A percentile compares a stretch with the other conserved stretches of the same genome.
Evolutionary conservation across 2,329 filamentous ascomycete species (phyloP).

Genomic region (Nemania serpens): DNA sequence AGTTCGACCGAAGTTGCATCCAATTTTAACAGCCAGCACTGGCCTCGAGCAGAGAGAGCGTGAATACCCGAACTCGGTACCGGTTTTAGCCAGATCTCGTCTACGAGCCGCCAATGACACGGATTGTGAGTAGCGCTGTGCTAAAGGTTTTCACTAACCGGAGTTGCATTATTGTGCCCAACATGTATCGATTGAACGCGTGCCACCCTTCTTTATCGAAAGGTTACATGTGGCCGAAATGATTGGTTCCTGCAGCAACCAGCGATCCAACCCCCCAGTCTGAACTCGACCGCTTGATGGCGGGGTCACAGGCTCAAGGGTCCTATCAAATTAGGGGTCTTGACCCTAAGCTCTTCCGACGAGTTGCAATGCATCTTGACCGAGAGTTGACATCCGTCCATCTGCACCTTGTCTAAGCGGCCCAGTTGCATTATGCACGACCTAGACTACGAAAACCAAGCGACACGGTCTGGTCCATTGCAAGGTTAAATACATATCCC

Average conservation of each 20-base stretch:
- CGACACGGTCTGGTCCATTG: neutral
- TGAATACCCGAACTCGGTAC: neutral
- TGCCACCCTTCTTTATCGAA: slow-evolving; percentile 16
- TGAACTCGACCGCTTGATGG: slow-evolving; percentile 11
- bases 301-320: slow-evolving; percentile 6
- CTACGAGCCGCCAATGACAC: neutral
- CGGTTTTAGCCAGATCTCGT: slow-evolving; percentile 3
- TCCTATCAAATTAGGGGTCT: slow-evolving; percentile 4
- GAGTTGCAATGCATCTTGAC: slow-evolving; percentile 1
- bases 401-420: slow-evolving; percentile 5
- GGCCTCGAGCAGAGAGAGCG: neutral
- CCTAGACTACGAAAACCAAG: slow-evolving; percentile 2
- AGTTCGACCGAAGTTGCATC: neutral
- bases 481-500: slow-evolving; percentile 19
- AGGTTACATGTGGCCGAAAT: slow-evolving; percentile 35
- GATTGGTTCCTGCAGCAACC: slow-evolving; percentile 35
- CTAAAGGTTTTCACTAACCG: neutral
- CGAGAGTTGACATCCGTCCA: neutral
- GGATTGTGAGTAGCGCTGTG: neutral
- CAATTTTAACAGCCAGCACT: neutral
- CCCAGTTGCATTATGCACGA: slow-evolving; percentile 2
- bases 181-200: slow-evolving; percentile 12
- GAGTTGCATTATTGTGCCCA: neutral
- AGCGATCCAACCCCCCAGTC: slow-evolving; percentile 2
- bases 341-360: neutral